phyloP scores from a whole-genome alignment of 2,329 filamentous ascomycete genomes.

The Aspergillus ochraceus region DNA sequence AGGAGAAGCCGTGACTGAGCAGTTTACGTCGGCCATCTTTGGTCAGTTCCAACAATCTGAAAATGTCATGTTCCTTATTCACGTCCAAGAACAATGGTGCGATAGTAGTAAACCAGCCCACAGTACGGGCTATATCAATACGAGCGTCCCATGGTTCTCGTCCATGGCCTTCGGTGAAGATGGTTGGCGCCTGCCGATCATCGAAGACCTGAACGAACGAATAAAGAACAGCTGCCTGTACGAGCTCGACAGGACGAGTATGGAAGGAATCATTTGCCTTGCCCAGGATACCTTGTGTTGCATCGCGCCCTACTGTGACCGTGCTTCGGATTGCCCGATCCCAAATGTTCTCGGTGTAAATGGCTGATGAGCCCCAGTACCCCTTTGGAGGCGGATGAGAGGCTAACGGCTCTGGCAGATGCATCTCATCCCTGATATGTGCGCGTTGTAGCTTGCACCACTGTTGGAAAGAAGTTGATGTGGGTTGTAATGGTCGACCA shows the following conservation, averaged over 20 bases:
- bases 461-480: constrained; percentile 16
- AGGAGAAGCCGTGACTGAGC: constrained; percentile 5
- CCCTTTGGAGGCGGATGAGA: not conserved
- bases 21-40: constrained; percentile 8
- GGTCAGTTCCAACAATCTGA: not conserved
- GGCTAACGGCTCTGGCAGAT: not conserved
- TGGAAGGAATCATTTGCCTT: constrained; percentile 14
- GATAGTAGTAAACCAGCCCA: constrained; percentile 26
- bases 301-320: not conserved
- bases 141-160: constrained; percentile 15
- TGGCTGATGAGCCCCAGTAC: constrained; percentile 2
- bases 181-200: constrained; percentile 12
- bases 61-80: not conserved
- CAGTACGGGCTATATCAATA: constrained; percentile 22
- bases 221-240: not conserved
- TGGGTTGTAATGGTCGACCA: not conserved
- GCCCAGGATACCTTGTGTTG: constrained; percentile 8
- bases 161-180: constrained; percentile 26
- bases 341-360: constrained; percentile 1
- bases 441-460: constrained; percentile 16
- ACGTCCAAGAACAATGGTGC: not conserved
- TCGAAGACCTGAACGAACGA: constrained; percentile 16
- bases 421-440: not conserved
- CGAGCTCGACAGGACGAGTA: not conserved
- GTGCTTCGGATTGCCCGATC: not conserved